These are phyloP conservation scores for Isabelozyma gotoi DNA, from an alignment of 805 yeast genomes.

Conservation along the genomic window DNA sequence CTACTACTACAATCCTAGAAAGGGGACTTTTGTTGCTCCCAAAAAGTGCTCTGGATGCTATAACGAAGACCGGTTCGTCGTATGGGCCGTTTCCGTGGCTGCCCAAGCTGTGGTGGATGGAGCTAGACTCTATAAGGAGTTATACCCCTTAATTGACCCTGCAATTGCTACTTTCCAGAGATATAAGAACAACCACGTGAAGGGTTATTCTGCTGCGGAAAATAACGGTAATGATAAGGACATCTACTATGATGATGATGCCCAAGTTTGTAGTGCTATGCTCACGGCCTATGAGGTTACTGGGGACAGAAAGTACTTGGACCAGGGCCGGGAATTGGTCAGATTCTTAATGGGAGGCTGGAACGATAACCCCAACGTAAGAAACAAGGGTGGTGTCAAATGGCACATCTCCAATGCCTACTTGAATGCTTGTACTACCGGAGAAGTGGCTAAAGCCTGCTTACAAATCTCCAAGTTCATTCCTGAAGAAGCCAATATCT, in stretches of 20 bases:
- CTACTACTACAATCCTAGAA: conserved; percentile 36
- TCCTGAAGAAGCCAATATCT: conserved; percentile 45
- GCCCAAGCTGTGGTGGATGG: conserved; percentile 70
- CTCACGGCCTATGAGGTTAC: conserved; percentile 70
- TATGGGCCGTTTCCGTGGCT: conserved; percentile 70
- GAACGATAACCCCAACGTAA: conserved; percentile 42
- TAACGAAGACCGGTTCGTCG: conserved; percentile 53
- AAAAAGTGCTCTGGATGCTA: conserved; percentile 43
- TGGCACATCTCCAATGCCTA: conserved; percentile 67
- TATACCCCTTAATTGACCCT: conserved; percentile 53
- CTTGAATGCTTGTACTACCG: conserved; percentile 65
- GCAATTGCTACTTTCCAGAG: conserved; percentile 49
- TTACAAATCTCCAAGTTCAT: conserved; percentile 55
- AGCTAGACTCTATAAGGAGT: conserved; percentile 50
- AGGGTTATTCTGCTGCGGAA: conserved; percentile 67
- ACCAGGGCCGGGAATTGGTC: conserved; percentile 56
- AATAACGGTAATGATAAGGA: conserved; percentile 59
- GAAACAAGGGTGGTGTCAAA: conserved; percentile 57
- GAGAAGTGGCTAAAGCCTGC: conserved; percentile 64
- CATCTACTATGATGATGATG: conserved; percentile 73
- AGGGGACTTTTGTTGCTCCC: conserved; percentile 40
- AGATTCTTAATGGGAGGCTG: conserved; percentile 66
- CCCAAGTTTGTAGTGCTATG: conserved; percentile 67
- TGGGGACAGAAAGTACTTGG: conserved; percentile 50
- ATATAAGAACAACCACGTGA: conserved; percentile 49